Evolutionary conservation across 768 basidiomycete genomes (phyloP), one percentile per base, ranked within the genome.

Genomic region (Phanerodontia chrysosporium): DNA sequence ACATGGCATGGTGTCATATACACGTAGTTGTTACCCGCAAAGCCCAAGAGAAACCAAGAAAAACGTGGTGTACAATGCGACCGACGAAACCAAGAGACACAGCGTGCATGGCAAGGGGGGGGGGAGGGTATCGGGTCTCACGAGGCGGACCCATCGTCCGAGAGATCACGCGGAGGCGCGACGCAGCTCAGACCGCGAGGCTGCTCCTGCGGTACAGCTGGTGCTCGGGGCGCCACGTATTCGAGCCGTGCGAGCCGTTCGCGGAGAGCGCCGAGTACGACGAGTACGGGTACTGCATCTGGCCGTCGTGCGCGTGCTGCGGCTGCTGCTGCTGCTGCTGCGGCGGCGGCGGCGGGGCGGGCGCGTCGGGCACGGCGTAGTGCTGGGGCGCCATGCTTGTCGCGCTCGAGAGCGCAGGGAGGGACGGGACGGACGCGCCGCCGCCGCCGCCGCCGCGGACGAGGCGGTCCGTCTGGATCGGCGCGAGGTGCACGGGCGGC

Each of bases 391-490:
- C 32, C 4, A 24, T 4, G 53, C 25, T 32, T 18, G 36, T 27
- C 32, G 36, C 27, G 36, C 36, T 55, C 22, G 51, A 30, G n/a
- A 32, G 53, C 18, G 39, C 45, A 21, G 45, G 56, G 18, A 48
- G 45, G 10, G 39, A 42, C 8, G 39, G 39, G 39, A 42, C 18
- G 10, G 39, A 42, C 12, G 35, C 22, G 53, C 21, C 24, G 5
- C 35, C 16, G 27, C 57, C 57, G 27, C 12, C 22, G 53, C 21
- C 24, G 5, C 35, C 16, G 27, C 57, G 58, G 27, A 54, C 57
- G 27, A 54, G 35, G 28, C 65, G 65, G 4, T 44, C 42, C 48
- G 52, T 59, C 27, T 65, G 62, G 45, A 67, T 65, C n/a, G 66
- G 66, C 22, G 66, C 64, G 30, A 67, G 63, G 8, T 62, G 56